These are phyloP conservation scores for Pseudozyma hubeiensis DNA, from an alignment of 1,284 basidiomycete genomes.

Conservation along the genomic window DNA sequence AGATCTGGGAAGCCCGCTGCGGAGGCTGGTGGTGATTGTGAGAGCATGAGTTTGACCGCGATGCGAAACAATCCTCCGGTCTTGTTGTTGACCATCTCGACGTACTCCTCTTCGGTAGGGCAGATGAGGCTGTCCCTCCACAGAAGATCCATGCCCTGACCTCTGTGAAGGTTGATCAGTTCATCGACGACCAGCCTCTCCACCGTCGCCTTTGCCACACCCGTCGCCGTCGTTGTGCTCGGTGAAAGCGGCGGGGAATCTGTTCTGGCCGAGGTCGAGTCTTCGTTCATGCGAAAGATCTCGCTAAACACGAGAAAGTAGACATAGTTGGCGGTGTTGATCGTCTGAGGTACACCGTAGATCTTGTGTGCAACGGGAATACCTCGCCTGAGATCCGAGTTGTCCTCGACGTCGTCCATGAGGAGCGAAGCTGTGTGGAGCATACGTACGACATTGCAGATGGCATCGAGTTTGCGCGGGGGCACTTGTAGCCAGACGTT, in stretches of 20 bases:
- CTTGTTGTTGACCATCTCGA: constrained; percentile 98
- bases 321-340: constrained; percentile 97
- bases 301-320: constrained; percentile 77
- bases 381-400: constrained; percentile 87
- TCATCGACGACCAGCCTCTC: constrained; percentile 72
- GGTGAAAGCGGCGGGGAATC: constrained; percentile 24
- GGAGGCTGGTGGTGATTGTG: constrained; percentile 63
- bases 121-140: constrained; percentile 93
- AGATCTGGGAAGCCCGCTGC: constrained; percentile 17
- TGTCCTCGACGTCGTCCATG: constrained; percentile 98
- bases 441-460: constrained; percentile 87
- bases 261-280: constrained; percentile 67
- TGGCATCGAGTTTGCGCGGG: constrained; percentile 77
- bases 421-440: constrained; percentile 93
- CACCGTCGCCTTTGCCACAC: constrained; percentile 17
- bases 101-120: constrained; percentile 93
- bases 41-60: constrained; percentile 96
- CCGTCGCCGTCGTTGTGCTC: constrained; percentile 11
- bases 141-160: constrained; percentile 92
- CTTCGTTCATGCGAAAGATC: constrained; percentile 78
- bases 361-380: constrained; percentile 92
- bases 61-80: constrained; percentile 94
- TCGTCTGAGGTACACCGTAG: constrained; percentile 94
- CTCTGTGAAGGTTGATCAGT: constrained; percentile 88
- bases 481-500: constrained; percentile 91